Evolutionary conservation across 768 basidiomycete species (phyloP).

Genomic region (Asterophora lycoperdoides): DNA sequence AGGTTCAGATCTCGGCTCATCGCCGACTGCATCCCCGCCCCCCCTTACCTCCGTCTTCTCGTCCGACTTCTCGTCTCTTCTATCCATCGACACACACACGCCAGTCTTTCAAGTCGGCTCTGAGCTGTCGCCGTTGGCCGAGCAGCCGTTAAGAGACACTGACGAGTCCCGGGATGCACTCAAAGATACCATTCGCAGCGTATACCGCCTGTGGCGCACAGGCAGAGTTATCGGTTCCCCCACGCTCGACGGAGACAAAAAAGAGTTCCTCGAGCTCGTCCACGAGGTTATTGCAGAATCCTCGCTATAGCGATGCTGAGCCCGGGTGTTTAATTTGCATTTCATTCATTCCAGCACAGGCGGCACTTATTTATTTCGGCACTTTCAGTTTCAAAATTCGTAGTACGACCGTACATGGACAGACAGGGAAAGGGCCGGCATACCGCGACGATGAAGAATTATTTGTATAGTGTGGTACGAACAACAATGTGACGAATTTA

Average conservation of each 20-base stretch:
- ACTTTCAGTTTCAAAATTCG: background rate
- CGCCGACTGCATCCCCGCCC: slow-evolving; percentile 9
- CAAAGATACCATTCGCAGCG: slow-evolving; percentile 46
- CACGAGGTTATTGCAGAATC: slow-evolving; percentile 25
- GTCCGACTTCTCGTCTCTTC: background rate
- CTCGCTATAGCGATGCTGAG: slow-evolving; percentile 1
- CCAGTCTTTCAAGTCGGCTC: background rate
- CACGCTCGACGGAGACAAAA: slow-evolving; percentile 21
- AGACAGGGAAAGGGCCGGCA: background rate
- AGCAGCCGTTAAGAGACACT: slow-evolving; percentile 1
- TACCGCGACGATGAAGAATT: background rate
- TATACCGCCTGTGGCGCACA: slow-evolving; percentile 59
- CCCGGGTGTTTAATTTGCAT: background rate
- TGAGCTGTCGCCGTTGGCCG: slow-evolving; percentile 4
- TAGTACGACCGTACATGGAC: too few species aligned
- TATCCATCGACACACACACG: background rate
- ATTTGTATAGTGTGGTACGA: background rate
- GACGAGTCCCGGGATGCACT: slow-evolving; percentile 35
- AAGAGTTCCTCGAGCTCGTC: slow-evolving; percentile 36
- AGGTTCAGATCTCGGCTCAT: slow-evolving; percentile 16
- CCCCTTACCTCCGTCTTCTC: slow-evolving; percentile 1
- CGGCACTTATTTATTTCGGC: background rate
- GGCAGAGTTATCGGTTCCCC: slow-evolving; percentile 21
- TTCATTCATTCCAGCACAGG: background rate
- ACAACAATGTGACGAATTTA: background rate